Evolutionary conservation across 1,284 basidiomycete genomes (phyloP).

Genomic region (Kwoniella shivajii): DNA sequence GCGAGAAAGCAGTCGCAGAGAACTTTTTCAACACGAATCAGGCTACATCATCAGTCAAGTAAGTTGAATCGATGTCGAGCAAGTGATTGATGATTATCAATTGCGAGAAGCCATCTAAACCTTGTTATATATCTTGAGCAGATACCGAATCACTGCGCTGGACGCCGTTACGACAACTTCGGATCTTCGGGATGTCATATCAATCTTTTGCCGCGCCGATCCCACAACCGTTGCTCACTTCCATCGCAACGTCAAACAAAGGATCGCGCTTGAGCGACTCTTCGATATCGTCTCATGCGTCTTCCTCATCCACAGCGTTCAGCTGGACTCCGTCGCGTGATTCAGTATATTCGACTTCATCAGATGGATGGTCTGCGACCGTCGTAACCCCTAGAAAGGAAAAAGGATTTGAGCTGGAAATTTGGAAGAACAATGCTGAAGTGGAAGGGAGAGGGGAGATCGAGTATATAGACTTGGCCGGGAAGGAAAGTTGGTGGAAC

Average conservation of each 20-base stretch:
- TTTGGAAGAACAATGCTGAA: not conserved
- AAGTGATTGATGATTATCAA: too few species aligned
- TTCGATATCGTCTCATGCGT: not conserved
- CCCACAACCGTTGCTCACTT: not conserved
- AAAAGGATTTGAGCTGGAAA: not conserved
- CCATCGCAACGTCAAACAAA: not conserved
- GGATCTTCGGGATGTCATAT: too few species aligned
- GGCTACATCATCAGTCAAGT: too few species aligned
- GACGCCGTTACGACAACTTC: too few species aligned
- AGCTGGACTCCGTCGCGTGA: slow-evolving; percentile 2
- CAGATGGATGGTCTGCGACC: not conserved
- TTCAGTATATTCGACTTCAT: not conserved
- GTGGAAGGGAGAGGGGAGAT: not conserved
- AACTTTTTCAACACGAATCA: too few species aligned
- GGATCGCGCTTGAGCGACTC: not conserved
- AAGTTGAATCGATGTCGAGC: too few species aligned
- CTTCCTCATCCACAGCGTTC: not conserved
- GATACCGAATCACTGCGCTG: too few species aligned
- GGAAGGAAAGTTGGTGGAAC: slow-evolving; percentile 11
- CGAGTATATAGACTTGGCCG: slow-evolving; percentile 2
- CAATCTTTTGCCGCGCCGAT: too few species aligned
- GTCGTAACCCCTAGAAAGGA: not conserved
- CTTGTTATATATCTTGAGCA: too few species aligned
- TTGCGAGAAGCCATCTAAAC: too few species aligned
- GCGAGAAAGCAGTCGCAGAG: too few species aligned